Evolutionary conservation across 805 yeast species (phyloP).

Genomic region (Kurtzmaniella cleridarum): DNA sequence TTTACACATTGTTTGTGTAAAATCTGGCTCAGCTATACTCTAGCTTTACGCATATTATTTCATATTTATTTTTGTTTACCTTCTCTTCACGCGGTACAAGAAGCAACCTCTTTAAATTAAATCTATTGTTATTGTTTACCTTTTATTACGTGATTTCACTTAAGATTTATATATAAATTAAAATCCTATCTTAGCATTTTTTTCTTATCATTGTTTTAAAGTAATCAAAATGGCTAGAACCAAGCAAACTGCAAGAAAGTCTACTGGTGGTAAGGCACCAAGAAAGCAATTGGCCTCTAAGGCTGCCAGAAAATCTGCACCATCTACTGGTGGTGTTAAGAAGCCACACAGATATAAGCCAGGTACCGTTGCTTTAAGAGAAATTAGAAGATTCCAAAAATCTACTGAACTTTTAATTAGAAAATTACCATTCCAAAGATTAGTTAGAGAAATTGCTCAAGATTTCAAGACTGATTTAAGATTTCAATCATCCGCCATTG

Average conservation of each 20-base stretch:
- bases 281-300: slow-evolving; percentile 48
- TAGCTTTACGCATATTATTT: background rate
- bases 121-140: no score
- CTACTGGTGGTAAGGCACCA: slow-evolving; percentile 49
- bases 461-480: slow-evolving; percentile 46
- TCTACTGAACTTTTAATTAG: slow-evolving; percentile 45
- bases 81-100: no score
- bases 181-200: background rate
- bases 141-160: no score
- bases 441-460: slow-evolving; percentile 46
- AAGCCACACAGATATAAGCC: slow-evolving; percentile 50
- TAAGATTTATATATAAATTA: no score
- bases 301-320: slow-evolving; percentile 49
- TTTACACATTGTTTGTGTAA: slow-evolving; percentile 2
- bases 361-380: slow-evolving; percentile 49
- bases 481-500: slow-evolving; percentile 45
- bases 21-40: background rate
- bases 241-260: slow-evolving; percentile 47
- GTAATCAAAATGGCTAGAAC: slow-evolving; percentile 40
- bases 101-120: no score
- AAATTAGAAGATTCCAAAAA: slow-evolving; percentile 46
- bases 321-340: slow-evolving; percentile 47
- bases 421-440: slow-evolving; percentile 48
- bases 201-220: slow-evolving; percentile 1
- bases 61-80: no score